phyloP scores from a whole-genome alignment of 139 green algal genomes.

The Coelastrella sp. region DNA sequence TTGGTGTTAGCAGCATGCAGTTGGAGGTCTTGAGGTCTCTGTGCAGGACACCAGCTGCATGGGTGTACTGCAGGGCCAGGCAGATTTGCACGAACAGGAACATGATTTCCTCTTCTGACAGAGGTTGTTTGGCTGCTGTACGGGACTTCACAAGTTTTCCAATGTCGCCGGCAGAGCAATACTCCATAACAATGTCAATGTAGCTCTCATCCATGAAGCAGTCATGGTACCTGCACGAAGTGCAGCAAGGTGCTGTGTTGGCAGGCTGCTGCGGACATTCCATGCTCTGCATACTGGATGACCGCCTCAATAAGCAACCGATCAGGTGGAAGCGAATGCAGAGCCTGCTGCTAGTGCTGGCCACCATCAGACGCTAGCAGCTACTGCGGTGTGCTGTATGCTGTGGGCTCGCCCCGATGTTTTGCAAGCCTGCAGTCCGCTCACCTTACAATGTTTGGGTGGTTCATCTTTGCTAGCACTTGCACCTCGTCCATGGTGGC shows the following conservation, averaged over 20 bases:
- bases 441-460: slow-evolving; percentile 82
- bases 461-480: slow-evolving; percentile 74
- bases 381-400: not conserved
- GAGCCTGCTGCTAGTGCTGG: no score
- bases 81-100: slow-evolving; percentile 77
- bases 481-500: slow-evolving; percentile 72
- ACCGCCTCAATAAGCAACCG: no score
- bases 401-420: no score
- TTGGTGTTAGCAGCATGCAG: slow-evolving; percentile 42
- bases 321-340: no score
- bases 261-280: no score
- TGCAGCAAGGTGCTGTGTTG: no score
- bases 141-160: slow-evolving; percentile 59
- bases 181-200: slow-evolving; percentile 84
- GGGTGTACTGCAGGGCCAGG: slow-evolving; percentile 74
- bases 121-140: slow-evolving; percentile 25
- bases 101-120: slow-evolving; percentile 76
- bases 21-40: slow-evolving; percentile 71
- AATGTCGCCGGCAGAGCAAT: slow-evolving; percentile 76
- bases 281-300: no score
- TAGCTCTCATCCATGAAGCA: slow-evolving; percentile 64
- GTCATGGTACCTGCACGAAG: slow-evolving; percentile 65
- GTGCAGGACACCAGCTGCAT: slow-evolving; percentile 69
- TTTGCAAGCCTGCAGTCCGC: no score
- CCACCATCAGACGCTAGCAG: no score